A percentile compares a stretch with the other conserved stretches of the same genome.
phyloP scores from a whole-genome alignment of 352 stramenopile genomes.

The Phytophthora parvispora region DNA sequence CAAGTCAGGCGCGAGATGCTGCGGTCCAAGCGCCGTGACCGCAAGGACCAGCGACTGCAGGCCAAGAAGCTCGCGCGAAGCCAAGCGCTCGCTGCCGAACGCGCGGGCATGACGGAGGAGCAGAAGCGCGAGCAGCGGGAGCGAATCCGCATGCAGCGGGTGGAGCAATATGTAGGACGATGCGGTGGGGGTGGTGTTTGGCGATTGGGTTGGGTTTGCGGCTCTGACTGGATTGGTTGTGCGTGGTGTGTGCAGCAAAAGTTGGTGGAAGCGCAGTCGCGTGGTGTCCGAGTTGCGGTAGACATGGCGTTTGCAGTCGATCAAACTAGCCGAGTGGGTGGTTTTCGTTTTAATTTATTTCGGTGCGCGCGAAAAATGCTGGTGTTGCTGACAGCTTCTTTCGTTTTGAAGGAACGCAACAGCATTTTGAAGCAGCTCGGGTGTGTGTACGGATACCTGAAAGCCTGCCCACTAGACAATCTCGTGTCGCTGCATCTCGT shows the following conservation, averaged over 20 bases:
- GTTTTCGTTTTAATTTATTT: not conserved
- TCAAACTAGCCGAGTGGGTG: constrained; percentile 56
- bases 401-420: constrained; percentile 65
- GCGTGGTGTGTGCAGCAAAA: constrained; percentile 68
- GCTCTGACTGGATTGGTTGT: constrained; percentile 1
- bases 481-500: constrained; percentile 69
- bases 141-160: constrained; percentile 73
- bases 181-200: not conserved
- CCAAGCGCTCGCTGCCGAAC: constrained; percentile 2
- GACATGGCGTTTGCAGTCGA: constrained; percentile 65
- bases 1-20: constrained; percentile 17
- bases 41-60: constrained; percentile 40
- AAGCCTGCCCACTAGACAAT: constrained; percentile 69
- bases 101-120: constrained; percentile 45
- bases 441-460: constrained; percentile 84
- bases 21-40: constrained; percentile 36
- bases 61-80: constrained; percentile 36
- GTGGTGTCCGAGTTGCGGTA: constrained; percentile 69
- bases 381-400: not conserved
- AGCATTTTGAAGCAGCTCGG: constrained; percentile 88
- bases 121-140: constrained; percentile 62
- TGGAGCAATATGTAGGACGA: constrained; percentile 76
- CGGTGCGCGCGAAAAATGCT: too few species aligned
- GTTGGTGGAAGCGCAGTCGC: constrained; percentile 48
- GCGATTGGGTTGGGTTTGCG: not conserved